phyloP scores from a whole-genome alignment of 2,329 filamentous ascomycete species.

The Hysterium pulicare region DNA sequence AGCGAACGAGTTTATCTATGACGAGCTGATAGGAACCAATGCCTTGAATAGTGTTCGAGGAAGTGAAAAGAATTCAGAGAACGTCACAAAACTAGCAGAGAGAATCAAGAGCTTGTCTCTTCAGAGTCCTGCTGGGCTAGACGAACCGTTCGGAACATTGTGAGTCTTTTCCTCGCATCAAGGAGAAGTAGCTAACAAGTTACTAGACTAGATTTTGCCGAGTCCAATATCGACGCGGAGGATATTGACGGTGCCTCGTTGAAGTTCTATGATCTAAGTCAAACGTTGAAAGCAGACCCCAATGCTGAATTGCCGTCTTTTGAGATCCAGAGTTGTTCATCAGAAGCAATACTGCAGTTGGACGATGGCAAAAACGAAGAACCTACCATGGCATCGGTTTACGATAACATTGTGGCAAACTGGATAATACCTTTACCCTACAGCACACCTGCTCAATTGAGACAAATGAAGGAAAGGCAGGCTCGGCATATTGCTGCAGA shows the following conservation, averaged over 20 bases:
- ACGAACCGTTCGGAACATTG: slow-evolving; percentile 18
- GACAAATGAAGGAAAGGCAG: slow-evolving; percentile 28
- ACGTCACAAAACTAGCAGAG: slow-evolving; percentile 13
- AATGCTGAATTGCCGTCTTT: slow-evolving; percentile 2
- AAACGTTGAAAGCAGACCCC: neutral
- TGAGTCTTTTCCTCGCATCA: slow-evolving; percentile 13
- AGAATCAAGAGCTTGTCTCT: slow-evolving; percentile 14
- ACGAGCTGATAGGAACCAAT: neutral
- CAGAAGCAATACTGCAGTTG: slow-evolving; percentile 13
- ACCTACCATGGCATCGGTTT: slow-evolving; percentile 21
- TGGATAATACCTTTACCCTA: slow-evolving; percentile 30
- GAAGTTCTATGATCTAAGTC: slow-evolving; percentile 17
- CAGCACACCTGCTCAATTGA: slow-evolving; percentile 19
- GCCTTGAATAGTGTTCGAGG: neutral
- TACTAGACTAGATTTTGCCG: slow-evolving; percentile 20
- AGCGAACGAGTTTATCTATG: slow-evolving; percentile 1
- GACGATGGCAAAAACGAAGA: slow-evolving; percentile 5
- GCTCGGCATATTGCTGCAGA: slow-evolving; percentile 36
- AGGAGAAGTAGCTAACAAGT: no score
- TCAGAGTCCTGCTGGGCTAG: slow-evolving; percentile 3
- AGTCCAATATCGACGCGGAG: slow-evolving; percentile 13
- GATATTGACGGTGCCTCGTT: slow-evolving; percentile 31
- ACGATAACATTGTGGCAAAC: slow-evolving; percentile 28
- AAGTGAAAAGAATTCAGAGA: neutral
- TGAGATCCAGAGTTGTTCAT: slow-evolving; percentile 17